Evolutionary conservation across 1,284 basidiomycete genomes (phyloP), one percentile per base, ranked within the genome.

Genomic region (Irpex sp.): DNA sequence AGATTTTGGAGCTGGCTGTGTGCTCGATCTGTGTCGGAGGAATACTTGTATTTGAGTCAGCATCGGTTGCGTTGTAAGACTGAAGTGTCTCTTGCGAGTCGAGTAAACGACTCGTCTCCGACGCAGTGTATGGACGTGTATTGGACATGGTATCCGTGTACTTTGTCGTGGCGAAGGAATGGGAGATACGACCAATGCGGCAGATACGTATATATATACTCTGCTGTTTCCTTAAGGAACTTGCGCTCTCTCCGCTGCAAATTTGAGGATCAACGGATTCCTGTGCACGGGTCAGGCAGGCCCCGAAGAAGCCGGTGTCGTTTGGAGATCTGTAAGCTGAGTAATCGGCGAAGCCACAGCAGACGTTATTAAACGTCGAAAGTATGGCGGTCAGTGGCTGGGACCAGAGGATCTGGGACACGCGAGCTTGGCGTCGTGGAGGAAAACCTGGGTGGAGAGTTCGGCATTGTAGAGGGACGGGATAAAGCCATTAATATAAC

Each of bases 1-100:
- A 89, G 71, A 89, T 83, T 73, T 87, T 83, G 80, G 86, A 86
- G 68, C 82, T 65, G 5, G 73, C 69, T 22, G 75, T 67, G 27
- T 70, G 72, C 10, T 76, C 74, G 32, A 73, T 72, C 62, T 74
- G 72, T 10, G 78, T 72, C 18, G 74, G 69, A 42, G 69, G 69
- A 54, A 74, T 49, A 22, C 24, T 32, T 18, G 71, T 56, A n/a
- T 65, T 45, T 49, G 45, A 49, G 45, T 49, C 45, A 49, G 45
- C 45, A 45, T 73, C 70, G 18, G 67, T 67, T n/a, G 38, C 38
- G 13, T 67, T 56, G 65, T 73, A 70, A 64, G 68, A 71, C 44
- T 60, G 67, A 63, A 62, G 68, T 56, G 68, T 60, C 42, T 66
- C 63, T 27, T 45, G 58, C 32, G 63, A 22, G 45, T 38, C 44